These are phyloP conservation scores for Ilex paraguariensis DNA, from an alignment of 305 asterid species.

Conservation along the genomic window DNA sequence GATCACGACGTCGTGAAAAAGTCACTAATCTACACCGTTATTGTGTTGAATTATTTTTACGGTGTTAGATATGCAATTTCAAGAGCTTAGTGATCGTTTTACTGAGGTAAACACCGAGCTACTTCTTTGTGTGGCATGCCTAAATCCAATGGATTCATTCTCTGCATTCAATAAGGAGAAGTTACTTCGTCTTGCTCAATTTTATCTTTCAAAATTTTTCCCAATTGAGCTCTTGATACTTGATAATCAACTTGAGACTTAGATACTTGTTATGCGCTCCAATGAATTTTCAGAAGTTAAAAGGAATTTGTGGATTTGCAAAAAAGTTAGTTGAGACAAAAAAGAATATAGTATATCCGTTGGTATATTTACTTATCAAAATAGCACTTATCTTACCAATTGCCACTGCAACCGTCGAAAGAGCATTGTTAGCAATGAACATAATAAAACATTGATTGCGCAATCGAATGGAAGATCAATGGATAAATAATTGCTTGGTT, in stretches of 20 bases:
- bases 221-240: not conserved
- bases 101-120: no score
- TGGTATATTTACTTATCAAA: not conserved
- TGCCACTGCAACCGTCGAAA: no score
- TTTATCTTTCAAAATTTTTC: not conserved
- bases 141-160: no score
- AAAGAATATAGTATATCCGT: not conserved
- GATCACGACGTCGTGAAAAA: not conserved
- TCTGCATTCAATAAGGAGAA: no score
- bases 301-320: not conserved
- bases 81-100: not conserved
- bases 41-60: not conserved
- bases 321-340: not conserved
- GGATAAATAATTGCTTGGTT: no score
- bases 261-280: not conserved
- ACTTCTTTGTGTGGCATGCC: no score
- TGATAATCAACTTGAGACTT: not conserved
- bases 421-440: not conserved
- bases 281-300: not conserved
- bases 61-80: not conserved
- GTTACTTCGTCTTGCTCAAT: not conserved
- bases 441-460: not conserved
- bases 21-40: not conserved
- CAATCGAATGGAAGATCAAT: constrained; percentile 1
- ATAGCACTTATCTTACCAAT: not conserved